phyloP scores from a whole-genome alignment of 805 yeast genomes.

The Candida manassasensis region DNA sequence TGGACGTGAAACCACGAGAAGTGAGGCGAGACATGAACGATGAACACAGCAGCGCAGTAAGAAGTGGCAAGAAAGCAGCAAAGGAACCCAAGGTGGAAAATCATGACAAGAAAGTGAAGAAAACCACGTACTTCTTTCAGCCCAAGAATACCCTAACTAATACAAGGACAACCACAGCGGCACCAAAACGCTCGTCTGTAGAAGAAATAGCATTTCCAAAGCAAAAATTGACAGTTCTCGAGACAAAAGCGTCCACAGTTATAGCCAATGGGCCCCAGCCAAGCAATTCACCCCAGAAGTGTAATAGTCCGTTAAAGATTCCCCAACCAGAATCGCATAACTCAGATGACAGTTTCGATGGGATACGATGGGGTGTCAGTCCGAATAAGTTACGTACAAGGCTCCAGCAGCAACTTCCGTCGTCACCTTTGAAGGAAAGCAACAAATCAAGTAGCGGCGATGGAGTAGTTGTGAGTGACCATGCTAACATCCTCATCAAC shows the following conservation, averaged over 20 bases:
- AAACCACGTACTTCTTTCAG: conserved; percentile 31
- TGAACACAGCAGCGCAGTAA: no score
- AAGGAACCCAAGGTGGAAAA: no score
- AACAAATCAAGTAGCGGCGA: background rate
- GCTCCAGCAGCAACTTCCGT: conserved; percentile 21
- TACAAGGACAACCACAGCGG: background rate
- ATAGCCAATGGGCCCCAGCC: background rate
- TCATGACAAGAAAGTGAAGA: conserved; percentile 8
- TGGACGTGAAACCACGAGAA: no score
- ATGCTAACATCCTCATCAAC: conserved; percentile 13
- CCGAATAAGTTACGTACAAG: conserved; percentile 24
- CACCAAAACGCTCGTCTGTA: background rate
- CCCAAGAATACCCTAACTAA: conserved; percentile 28
- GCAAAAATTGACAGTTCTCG: background rate
- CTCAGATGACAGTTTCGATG: conserved; percentile 43
- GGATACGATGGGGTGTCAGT: conserved; percentile 40
- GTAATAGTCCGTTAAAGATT: conserved; percentile 5
- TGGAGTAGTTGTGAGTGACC: background rate
- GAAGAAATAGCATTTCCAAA: conserved; percentile 1
- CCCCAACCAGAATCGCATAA: conserved; percentile 22
- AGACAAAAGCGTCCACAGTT: background rate
- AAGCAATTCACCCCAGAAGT: conserved; percentile 1
- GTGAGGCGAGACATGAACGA: no score
- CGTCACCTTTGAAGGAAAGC: conserved; percentile 39
- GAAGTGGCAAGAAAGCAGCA: no score